Evolutionary conservation across 495 filamentous ascomycete genomes (phyloP).

Genomic region (Aspergillus coremiiformis): DNA sequence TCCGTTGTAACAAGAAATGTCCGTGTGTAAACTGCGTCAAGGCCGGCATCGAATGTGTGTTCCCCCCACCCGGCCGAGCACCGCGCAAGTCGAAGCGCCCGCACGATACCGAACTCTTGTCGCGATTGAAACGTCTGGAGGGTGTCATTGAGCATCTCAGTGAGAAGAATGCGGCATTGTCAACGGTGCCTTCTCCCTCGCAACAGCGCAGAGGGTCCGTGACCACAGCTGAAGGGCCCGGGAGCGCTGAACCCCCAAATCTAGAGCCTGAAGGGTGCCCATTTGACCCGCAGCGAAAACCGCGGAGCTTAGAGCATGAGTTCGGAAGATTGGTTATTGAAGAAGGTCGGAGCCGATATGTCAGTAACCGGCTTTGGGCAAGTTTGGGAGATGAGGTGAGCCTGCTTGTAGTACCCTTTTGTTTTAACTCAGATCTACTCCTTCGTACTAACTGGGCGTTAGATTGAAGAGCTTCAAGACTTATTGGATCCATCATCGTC

Average conservation of each 20-base stretch:
- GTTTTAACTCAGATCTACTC: background rate
- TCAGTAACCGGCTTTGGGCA: slow-evolving; percentile 87
- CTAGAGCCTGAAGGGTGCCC: slow-evolving; percentile 20
- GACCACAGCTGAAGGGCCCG: background rate
- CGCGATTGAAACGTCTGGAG: slow-evolving; percentile 69
- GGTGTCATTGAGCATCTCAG: slow-evolving; percentile 68
- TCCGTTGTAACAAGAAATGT: slow-evolving; percentile 76
- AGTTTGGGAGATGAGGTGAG: slow-evolving; percentile 75
- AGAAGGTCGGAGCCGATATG: slow-evolving; percentile 74
- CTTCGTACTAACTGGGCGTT: slow-evolving; percentile 4
- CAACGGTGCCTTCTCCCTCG: slow-evolving; percentile 4
- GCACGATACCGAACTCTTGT: slow-evolving; percentile 69
- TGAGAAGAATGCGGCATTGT: slow-evolving; percentile 13
- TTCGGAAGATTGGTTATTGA: slow-evolving; percentile 80
- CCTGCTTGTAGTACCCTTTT: background rate
- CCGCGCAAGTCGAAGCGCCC: slow-evolving; percentile 60
- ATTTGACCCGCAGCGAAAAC: slow-evolving; percentile 24
- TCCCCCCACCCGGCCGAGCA: slow-evolving; percentile 74
- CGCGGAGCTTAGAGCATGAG: slow-evolving; percentile 48
- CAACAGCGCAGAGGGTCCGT: slow-evolving; percentile 5
- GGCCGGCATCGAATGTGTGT: slow-evolving; percentile 72
- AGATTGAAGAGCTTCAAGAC: slow-evolving; percentile 67
- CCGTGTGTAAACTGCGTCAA: slow-evolving; percentile 81
- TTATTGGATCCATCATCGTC: slow-evolving; percentile 57
- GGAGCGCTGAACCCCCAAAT: slow-evolving; percentile 6